Conservation (phyloP, 1,284 basidiomycete genomes). For the Afroboletus lepidellus region DNA sequence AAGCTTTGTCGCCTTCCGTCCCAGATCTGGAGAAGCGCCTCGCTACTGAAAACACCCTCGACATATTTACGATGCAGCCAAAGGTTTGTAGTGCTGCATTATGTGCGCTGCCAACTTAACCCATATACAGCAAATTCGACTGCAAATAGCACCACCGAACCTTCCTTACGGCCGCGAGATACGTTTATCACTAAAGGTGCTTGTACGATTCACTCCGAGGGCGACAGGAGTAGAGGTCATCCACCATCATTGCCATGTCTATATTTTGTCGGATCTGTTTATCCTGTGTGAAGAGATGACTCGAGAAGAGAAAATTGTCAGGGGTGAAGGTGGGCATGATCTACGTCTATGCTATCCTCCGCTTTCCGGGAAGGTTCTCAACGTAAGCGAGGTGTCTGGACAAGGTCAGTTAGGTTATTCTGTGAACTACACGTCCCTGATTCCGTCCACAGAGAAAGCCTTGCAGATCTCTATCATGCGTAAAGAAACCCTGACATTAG, state of each 20-base stretch:
- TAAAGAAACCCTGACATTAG: constrained; percentile 81
- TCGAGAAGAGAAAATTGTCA: constrained; percentile 53
- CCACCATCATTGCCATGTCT: constrained; percentile 80
- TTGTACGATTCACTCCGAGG: constrained; percentile 77
- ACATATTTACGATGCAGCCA: constrained; percentile 95
- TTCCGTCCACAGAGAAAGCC: constrained; percentile 52
- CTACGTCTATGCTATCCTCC: constrained; percentile 97
- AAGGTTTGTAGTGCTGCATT: constrained; percentile 56
- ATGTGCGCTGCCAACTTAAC: constrained; percentile 15
- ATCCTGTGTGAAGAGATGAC: constrained; percentile 84
- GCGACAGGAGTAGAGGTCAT: constrained; percentile 72
- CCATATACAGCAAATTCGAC: constrained; percentile 70
- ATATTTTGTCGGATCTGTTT: constrained; percentile 91
- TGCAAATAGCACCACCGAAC: constrained; percentile 85
- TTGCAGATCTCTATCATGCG: constrained; percentile 84
- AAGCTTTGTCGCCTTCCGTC: constrained; percentile 56
- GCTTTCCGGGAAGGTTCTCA: constrained; percentile 90
- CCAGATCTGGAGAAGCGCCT: constrained; percentile 82
- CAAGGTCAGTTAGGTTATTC: constrained; percentile 43
- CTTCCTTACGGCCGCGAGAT: constrained; percentile 82
- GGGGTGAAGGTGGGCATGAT: constrained; percentile 64
- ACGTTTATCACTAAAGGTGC: constrained; percentile 72
- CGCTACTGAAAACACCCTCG: constrained; percentile 77
- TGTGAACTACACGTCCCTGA: constrained; percentile 14
- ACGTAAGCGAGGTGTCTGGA: constrained; percentile 61